Evolutionary conservation across 495 filamentous ascomycete species (phyloP), one percentile per base, ranked within the genome.

Genomic region (Thozetella sp.): DNA sequence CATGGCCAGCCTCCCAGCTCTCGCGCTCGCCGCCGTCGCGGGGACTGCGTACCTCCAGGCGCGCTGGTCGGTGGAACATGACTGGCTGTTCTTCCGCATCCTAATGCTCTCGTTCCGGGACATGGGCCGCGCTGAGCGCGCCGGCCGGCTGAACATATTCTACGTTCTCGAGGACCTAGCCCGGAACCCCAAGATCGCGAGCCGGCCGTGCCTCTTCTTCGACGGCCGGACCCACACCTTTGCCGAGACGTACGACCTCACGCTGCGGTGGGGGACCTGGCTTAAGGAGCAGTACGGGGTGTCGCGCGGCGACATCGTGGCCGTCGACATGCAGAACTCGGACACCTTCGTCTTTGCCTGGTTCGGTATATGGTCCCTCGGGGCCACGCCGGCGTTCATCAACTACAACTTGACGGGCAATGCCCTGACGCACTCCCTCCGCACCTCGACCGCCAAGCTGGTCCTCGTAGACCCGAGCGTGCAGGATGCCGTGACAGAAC

Each of bases 241-340:
- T 72, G 83, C 83, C 27, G 83, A 96, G 65, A 80, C 86, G 0
- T 96, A 99, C 71, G 76, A 91, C 22, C 83, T 72, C 6, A 83
- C 81, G 0, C 77, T 97, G 26, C 88, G 86, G 52, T 96, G 93
- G 63, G 94, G 91, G 22, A 81, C 88, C 25, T 97, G 90, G 90
- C 77, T 97, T 55, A 88, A 88, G 68, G 83, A 81, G 15, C 78
- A 67, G 6, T 82, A 89, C 54, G 80, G 79, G 2, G 80, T 97
- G 40, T 84, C 85, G 56, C 77, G 83, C 22, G 81, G 83, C 58
- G 93, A 97, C 55, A 83, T 98, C 30, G 90, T 99, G 2, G 93
- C 93, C 0, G 80, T 99, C 67, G 85, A 97, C 71, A 88, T 91
- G 61, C 88, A 89, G 77, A 99, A 99, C 66, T 89, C 84, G 17